Evolutionary conservation across 768 basidiomycete genomes (phyloP).

Genomic region (Auricularia sp.): DNA sequence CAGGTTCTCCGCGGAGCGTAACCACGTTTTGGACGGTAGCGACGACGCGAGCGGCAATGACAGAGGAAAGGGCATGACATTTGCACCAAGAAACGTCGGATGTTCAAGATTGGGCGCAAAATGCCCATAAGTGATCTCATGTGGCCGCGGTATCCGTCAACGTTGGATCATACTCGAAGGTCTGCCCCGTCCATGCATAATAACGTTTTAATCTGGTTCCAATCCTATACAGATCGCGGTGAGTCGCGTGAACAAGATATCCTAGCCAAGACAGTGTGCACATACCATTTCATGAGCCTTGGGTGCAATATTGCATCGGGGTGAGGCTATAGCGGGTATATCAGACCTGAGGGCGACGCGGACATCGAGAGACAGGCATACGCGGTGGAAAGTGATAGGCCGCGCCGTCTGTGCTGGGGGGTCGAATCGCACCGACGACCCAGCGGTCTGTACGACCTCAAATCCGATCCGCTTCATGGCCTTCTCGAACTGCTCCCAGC

Average conservation of each 20-base stretch:
- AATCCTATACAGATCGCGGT: background rate
- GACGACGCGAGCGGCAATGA: too few species aligned
- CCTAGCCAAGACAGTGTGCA: background rate
- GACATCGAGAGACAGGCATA: background rate
- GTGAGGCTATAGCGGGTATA: background rate
- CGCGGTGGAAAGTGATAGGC: slow-evolving; percentile 5
- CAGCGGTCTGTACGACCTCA: slow-evolving; percentile 4
- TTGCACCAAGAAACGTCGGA: background rate
- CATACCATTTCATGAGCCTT: background rate
- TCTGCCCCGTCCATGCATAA: background rate
- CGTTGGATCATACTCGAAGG: background rate
- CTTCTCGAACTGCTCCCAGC: background rate
- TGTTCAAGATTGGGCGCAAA: background rate
- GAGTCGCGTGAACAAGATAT: background rate
- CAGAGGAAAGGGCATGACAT: background rate
- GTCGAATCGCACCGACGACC: slow-evolving; percentile 5
- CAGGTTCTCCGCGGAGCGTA: too few species aligned
- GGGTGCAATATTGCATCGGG: background rate
- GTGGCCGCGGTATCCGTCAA: background rate
- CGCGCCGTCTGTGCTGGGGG: slow-evolving; percentile 2
- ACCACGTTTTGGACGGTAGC: too few species aligned
- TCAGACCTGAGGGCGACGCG: background rate
- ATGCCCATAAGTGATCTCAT: background rate
- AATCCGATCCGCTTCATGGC: slow-evolving; percentile 5
- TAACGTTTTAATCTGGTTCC: background rate